Conservation (phyloP, 176 grass and related monocot species). For the Carex littledalei region DNA sequence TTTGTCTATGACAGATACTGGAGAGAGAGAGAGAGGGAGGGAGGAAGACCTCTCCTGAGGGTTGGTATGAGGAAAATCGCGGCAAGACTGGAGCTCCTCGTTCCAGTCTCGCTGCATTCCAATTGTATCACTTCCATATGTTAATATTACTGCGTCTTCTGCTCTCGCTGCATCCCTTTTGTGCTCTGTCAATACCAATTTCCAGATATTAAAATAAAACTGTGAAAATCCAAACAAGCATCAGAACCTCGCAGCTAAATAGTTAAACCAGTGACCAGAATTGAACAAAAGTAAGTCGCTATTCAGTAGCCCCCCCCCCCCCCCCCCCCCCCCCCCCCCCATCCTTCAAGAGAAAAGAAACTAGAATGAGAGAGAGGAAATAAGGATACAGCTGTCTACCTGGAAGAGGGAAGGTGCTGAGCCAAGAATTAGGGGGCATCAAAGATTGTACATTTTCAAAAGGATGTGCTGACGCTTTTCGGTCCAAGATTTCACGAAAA, state of each 20-base stretch:
- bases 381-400: slow-evolving; percentile 32
- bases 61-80: slow-evolving; percentile 86
- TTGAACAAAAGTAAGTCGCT: not conserved
- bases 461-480: slow-evolving; percentile 70
- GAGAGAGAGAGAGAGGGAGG: not conserved
- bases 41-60: slow-evolving; percentile 73
- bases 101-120: slow-evolving; percentile 99
- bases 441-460: slow-evolving; percentile 92
- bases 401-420: slow-evolving; percentile 55
- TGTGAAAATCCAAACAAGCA: not conserved
- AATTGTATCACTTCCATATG: slow-evolving; percentile 92
- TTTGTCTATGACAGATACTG: not conserved
- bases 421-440: slow-evolving; percentile 82
- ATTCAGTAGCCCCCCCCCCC: not conserved
- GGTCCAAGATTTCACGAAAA: slow-evolving; percentile 80
- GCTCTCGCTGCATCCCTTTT: slow-evolving; percentile 80
- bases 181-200: slow-evolving; percentile 48
- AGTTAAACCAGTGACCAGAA: not conserved
- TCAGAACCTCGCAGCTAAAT: not conserved
- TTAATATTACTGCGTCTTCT: slow-evolving; percentile 69
- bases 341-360: not conserved
- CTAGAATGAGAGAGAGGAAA: not conserved
- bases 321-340: not conserved
- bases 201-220: slow-evolving; percentile 6
- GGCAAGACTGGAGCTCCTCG: slow-evolving; percentile 91